A percentile compares a stretch with the other conserved stretches of the same genome.
phyloP scores from a whole-genome alignment of 176 grass and related monocot species.

The Cymbopogon citratus region DNA sequence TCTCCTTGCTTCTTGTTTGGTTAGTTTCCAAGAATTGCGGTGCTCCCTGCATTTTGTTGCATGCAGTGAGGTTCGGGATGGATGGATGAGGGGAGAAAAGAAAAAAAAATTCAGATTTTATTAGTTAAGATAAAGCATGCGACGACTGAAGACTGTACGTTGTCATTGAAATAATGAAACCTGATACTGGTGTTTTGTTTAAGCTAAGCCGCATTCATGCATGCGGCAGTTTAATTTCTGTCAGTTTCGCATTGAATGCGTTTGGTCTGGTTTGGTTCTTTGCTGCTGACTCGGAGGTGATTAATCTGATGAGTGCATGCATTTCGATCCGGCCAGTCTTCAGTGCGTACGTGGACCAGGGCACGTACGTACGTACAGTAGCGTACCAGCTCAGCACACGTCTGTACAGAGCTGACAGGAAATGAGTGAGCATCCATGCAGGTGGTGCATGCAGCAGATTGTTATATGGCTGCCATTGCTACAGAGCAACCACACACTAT shows the following conservation, averaged over 20 bases:
- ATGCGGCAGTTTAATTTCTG: neutral
- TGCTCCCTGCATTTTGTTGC: neutral
- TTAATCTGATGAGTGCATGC: neutral
- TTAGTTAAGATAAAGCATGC: too few species aligned
- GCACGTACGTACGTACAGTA: neutral
- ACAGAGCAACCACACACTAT: neutral
- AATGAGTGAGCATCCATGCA: neutral
- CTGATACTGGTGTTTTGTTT: too few species aligned
- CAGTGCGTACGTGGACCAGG: too few species aligned
- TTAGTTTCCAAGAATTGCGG: neutral
- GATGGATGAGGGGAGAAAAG: too few species aligned
- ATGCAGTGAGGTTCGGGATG: neutral
- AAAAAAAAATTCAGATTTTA: neutral
- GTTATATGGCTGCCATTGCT: slow-evolving; percentile 1
- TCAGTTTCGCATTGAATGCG: slow-evolving; percentile 23
- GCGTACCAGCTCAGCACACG: too few species aligned
- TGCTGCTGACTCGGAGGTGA: slow-evolving; percentile 17
- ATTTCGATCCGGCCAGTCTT: neutral
- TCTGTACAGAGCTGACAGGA: too few species aligned
- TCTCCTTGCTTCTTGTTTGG: too few species aligned
- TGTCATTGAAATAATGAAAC: too few species aligned
- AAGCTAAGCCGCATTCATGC: too few species aligned
- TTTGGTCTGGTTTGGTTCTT: slow-evolving; percentile 10
- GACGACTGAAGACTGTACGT: rapidly evolving
- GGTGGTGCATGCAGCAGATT: neutral